These are phyloP conservation scores for Camellia lanceoleosa DNA, from an alignment of 148 eudicot species.

Conservation along the genomic window DNA sequence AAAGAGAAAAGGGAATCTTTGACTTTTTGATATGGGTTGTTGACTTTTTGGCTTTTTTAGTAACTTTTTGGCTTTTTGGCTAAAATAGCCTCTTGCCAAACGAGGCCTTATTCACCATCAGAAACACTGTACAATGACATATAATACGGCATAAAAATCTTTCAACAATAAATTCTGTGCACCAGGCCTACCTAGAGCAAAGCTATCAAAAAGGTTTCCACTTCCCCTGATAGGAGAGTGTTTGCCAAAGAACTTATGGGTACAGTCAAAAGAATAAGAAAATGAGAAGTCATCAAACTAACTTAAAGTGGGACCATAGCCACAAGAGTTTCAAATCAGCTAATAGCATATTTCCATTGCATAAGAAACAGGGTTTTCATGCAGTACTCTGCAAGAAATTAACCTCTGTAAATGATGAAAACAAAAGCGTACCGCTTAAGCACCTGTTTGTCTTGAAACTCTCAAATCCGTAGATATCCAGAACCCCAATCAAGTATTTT, in stretches of 20 bases:
- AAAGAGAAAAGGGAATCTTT: too few species aligned
- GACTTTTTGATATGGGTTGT: too few species aligned
- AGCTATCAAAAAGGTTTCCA: not conserved
- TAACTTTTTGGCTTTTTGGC: too few species aligned
- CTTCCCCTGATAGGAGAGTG: not conserved
- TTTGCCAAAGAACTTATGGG: not conserved
- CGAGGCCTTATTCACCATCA: not conserved
- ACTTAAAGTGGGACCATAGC: not conserved
- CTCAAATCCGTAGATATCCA: conserved; percentile 97
- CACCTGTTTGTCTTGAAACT: conserved; percentile 99
- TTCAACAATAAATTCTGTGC: not conserved
- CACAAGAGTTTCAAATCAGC: conserved; percentile 2
- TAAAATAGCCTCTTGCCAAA: too few species aligned
- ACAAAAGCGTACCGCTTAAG: conserved; percentile 99
- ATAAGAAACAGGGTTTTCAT: conserved; percentile 8
- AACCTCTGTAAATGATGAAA: conserved; percentile 37
- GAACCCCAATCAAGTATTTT: conserved; percentile 75
- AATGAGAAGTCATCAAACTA: conserved; percentile 1
- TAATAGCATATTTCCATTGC: not conserved
- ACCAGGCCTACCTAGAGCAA: not conserved
- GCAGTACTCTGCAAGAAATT: conserved; percentile 29
- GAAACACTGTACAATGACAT: not conserved
- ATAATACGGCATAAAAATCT: not conserved
- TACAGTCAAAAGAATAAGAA: not conserved
- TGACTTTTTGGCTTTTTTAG: too few species aligned